Percentiles rank a stretch among this genome's conserved stretches.
phyloP scores from a whole-genome alignment of 208 protist genomes.

The Acanthamoeba royreba region DNA sequence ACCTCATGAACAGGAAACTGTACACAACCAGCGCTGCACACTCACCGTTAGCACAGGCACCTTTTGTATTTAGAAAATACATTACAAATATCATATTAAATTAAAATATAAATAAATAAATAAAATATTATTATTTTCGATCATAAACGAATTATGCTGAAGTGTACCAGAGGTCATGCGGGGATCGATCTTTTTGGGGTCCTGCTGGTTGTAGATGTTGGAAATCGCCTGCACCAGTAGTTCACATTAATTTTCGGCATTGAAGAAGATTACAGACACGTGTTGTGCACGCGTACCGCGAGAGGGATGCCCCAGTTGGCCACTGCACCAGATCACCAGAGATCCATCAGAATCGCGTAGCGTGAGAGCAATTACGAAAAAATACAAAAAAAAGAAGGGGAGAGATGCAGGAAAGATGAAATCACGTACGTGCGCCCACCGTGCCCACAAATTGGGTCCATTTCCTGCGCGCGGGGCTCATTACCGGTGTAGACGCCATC shows the following conservation, averaged over 20 bases:
- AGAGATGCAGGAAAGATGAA: not conserved
- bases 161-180: conserved; percentile 58
- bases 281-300: not conserved
- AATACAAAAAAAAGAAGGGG: not conserved
- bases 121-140: not conserved
- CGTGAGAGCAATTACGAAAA: not conserved
- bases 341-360: too few relatives aligned
- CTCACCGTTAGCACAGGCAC: not conserved
- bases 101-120: not conserved
- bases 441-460: not conserved
- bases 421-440: not conserved
- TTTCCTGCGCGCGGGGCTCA: not conserved
- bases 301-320: conserved; percentile 57
- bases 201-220: conserved; percentile 44
- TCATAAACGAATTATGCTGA: not conserved
- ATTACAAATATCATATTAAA: too few relatives aligned
- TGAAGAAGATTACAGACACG: not conserved
- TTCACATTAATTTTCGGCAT: not conserved
- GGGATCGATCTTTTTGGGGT: conserved; percentile 54
- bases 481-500: not conserved
- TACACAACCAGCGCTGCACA: conserved; percentile 46
- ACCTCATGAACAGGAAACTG: conserved; percentile 56
- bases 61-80: not conserved
- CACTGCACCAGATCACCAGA: not conserved
- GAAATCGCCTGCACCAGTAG: conserved; percentile 22